These are phyloP conservation scores for Diutina ranongensis DNA, from an alignment of 1,139 yeast genomes.

Conservation along the genomic window DNA sequence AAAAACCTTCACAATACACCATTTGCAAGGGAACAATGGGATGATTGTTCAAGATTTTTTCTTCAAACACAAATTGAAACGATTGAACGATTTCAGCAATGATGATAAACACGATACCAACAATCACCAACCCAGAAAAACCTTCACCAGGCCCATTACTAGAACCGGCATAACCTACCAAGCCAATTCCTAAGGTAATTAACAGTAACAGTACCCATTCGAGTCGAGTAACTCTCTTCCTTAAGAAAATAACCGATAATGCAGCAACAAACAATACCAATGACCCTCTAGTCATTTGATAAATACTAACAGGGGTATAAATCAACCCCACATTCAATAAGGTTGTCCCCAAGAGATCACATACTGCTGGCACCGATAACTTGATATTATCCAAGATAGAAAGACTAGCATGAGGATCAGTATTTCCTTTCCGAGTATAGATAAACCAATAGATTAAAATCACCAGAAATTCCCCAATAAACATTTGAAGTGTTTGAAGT, in stretches of 20 bases:
- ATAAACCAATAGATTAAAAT: slow-evolving; percentile 32
- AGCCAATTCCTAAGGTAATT: slow-evolving; percentile 56
- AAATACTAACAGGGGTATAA: slow-evolving; percentile 71
- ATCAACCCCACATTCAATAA: slow-evolving; percentile 66
- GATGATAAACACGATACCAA: slow-evolving; percentile 51
- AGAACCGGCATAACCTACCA: slow-evolving; percentile 66
- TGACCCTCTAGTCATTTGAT: slow-evolving; percentile 79
- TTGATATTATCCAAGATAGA: slow-evolving; percentile 15
- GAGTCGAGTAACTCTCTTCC: slow-evolving; percentile 40
- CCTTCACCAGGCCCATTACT: slow-evolving; percentile 11
- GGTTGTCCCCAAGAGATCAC: slow-evolving; percentile 68
- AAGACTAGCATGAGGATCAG: slow-evolving; percentile 6
- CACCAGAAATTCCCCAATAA: slow-evolving; percentile 55
- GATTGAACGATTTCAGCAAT: slow-evolving; percentile 62
- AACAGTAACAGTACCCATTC: slow-evolving; percentile 59
- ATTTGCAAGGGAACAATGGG: slow-evolving; percentile 51
- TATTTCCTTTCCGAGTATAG: slow-evolving; percentile 13
- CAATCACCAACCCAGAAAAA: slow-evolving; percentile 17
- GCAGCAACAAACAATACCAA: slow-evolving; percentile 68
- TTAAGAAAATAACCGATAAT: slow-evolving; percentile 54
- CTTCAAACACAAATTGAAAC: slow-evolving; percentile 69
- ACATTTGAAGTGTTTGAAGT: slow-evolving; percentile 73
- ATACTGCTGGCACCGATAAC: slow-evolving; percentile 51
- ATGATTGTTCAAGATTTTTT: slow-evolving; percentile 45
- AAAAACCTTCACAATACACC: slow-evolving; percentile 69